Percentiles rank a stretch among this genome's conserved stretches.
Evolutionary conservation across 2,329 filamentous ascomycete species (phyloP).

Genomic region (Clarireedia homoeocarpa): DNA sequence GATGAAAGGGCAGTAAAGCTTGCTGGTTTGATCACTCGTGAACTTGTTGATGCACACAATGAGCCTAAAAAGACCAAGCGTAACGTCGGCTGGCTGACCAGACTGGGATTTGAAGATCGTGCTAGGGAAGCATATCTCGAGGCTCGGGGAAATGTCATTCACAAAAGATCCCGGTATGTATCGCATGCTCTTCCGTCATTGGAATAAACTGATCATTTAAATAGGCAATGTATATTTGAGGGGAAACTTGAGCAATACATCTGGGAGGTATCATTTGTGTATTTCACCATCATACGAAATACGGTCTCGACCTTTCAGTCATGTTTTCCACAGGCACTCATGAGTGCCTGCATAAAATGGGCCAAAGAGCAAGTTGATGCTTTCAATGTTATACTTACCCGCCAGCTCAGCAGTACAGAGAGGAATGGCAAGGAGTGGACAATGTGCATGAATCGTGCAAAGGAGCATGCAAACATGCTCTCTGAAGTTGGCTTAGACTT

Average conservation of each 20-base stretch:
- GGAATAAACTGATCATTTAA: neutral
- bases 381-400: constrained; percentile 74
- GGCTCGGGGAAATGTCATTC: constrained; percentile 69
- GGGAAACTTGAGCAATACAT: constrained; percentile 90
- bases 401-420: constrained; percentile 84
- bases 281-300: constrained; percentile 90
- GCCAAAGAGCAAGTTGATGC: constrained; percentile 90
- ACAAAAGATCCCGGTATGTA: constrained; percentile 69
- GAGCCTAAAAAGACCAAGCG: constrained; percentile 70
- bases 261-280: constrained; percentile 90
- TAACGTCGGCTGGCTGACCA: constrained; percentile 75
- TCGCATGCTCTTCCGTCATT: neutral
- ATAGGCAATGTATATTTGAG: constrained; percentile 88
- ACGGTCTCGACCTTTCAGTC: constrained; percentile 82
- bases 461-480: constrained; percentile 71
- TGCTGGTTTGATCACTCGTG: constrained; percentile 66
- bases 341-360: constrained; percentile 95
- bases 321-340: constrained; percentile 79
- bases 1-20: constrained; percentile 76
- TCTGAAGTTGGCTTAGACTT: constrained; percentile 88
- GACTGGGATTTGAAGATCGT: constrained; percentile 83
- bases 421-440: constrained; percentile 68
- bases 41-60: constrained; percentile 69
- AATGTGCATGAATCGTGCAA: constrained; percentile 75
- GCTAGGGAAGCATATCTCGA: constrained; percentile 82